Conservation (phyloP, 2,329 filamentous ascomycete species). For the Sclerotinia glacialis region DNA sequence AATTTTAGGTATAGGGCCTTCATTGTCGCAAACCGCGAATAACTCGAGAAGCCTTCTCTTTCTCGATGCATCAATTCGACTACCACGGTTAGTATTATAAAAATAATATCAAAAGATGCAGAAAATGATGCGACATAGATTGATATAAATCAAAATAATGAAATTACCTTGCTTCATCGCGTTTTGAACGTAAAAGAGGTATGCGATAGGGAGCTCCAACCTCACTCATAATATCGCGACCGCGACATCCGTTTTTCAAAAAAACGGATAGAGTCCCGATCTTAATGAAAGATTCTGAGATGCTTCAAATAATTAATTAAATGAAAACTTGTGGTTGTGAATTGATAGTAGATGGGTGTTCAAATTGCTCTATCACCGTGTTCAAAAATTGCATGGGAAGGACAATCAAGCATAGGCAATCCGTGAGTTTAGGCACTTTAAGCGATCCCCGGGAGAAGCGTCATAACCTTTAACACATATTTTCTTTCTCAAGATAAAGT, state of each 20-base stretch:
- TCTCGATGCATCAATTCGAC: constrained; percentile 74
- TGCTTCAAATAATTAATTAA: constrained; percentile 30
- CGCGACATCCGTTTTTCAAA: constrained; percentile 66
- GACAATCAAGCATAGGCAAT: constrained; percentile 14
- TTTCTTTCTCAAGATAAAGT: neutral
- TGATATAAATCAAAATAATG: constrained; percentile 23
- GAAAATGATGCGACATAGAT: constrained; percentile 31
- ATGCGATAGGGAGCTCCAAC: constrained; percentile 64
- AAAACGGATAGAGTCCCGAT: constrained; percentile 54
- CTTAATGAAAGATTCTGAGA: constrained; percentile 41
- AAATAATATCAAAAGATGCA: constrained; percentile 32
- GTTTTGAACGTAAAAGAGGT: constrained; percentile 64
- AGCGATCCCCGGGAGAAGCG: constrained; percentile 8
- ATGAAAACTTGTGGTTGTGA: constrained; percentile 33
- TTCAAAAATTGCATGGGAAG: constrained; percentile 21
- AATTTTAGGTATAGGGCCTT: constrained; percentile 57
- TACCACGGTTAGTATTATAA: constrained; percentile 42
- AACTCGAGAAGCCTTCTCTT: constrained; percentile 90
- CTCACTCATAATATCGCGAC: constrained; percentile 68
- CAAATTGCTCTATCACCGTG: constrained; percentile 28
- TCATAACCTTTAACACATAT: constrained; percentile 12
- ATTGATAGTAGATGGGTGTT: constrained; percentile 27
- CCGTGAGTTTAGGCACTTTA: constrained; percentile 13
- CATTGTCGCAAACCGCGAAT: constrained; percentile 72
- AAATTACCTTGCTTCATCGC: constrained; percentile 59